Conservation (phyloP, 192 early-diverging fungal genomes). For the Physocladia obscura region DNA sequence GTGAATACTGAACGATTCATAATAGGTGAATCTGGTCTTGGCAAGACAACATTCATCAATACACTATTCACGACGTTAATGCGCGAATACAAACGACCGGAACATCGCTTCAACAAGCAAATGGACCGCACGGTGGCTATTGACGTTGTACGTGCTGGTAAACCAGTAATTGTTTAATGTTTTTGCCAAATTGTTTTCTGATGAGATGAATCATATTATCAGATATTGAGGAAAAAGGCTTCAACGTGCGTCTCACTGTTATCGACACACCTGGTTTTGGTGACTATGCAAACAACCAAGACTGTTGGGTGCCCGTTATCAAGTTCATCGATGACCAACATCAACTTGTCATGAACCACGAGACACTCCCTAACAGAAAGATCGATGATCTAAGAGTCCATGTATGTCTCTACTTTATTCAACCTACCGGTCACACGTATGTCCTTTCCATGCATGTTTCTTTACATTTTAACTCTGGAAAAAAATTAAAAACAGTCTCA, state of each 20-base stretch:
- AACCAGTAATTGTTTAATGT: too few species aligned
- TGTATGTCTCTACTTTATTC: conserved; percentile 98
- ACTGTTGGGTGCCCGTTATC: conserved; percentile 97
- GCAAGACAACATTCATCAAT: conserved; percentile 99
- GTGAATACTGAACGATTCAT: not conserved
- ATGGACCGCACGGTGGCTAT: conserved; percentile 95
- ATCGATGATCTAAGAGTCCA: conserved; percentile 94
- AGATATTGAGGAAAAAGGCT: conserved; percentile 96
- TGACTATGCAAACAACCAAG: conserved; percentile 73
- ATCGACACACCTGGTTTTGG: conserved; percentile 88
- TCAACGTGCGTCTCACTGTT: conserved; percentile 92
- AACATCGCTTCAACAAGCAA: conserved; percentile 86
- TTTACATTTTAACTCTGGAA: not conserved
- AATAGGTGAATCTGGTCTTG: conserved; percentile 91
- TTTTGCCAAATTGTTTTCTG: too few species aligned
- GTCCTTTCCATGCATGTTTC: not conserved
- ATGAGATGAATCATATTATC: not conserved
- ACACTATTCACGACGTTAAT: conserved; percentile 94
- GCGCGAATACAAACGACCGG: conserved; percentile 82
- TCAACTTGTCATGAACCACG: conserved; percentile 89
- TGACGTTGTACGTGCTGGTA: conserved; percentile 94
- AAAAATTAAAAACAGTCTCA: conserved; percentile 54
- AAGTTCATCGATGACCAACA: conserved; percentile 99
- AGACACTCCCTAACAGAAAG: conserved; percentile 79
- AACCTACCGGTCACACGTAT: conserved; percentile 93